Evolutionary conservation across 2,329 filamentous ascomycete genomes (phyloP), one percentile per base, ranked within the genome.

Genomic region (Colletotrichum sp.): DNA sequence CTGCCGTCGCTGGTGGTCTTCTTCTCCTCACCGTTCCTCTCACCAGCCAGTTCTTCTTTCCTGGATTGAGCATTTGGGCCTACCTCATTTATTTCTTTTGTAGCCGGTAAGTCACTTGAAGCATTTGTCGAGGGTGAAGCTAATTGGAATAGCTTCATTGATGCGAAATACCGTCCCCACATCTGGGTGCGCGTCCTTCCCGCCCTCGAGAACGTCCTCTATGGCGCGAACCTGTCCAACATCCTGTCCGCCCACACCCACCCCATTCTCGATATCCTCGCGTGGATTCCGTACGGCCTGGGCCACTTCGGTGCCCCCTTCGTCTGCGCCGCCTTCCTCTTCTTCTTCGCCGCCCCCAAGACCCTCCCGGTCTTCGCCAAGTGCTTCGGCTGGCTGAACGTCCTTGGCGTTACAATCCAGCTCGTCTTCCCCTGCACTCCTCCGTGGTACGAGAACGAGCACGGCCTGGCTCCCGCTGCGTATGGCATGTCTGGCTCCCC

Each of bases 111-210:
- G 95, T 91, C 26, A 62, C 21, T 34, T 13, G 3, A 13, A 24
- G 8, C 6, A 5, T 3, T 18, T 12, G 3, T 67, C 15, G 18
- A 13, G 62, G 56, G 43, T 66, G 24, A 67, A 13, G 30, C 61
- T 75, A 6, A 56, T 69, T 61, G 66, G 65, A 74, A 13, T 81
- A 98, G 96, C 82, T 98, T 98, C 86, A 96, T 98, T 80, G 94
- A 95, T 48, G 91, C 93, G 79, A 94, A 96, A 82, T 97, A 96
- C 87, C 93, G 96, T 79, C 96, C 96, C 75, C 94, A 95, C 77
- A 98, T 98, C 81, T 98, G 96, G 95, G 96, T 98, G 79, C 95
- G 96, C 81, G 95, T 98, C 32, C 91, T 98, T 43, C 96, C 96
- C 6, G 95, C 96, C 21, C 91, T 98, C 78, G 96, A 98, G 86